A percentile compares a stretch with the other conserved stretches of the same genome.
phyloP scores from a whole-genome alignment of 345 rosid species.

The Luvunga scandens region DNA sequence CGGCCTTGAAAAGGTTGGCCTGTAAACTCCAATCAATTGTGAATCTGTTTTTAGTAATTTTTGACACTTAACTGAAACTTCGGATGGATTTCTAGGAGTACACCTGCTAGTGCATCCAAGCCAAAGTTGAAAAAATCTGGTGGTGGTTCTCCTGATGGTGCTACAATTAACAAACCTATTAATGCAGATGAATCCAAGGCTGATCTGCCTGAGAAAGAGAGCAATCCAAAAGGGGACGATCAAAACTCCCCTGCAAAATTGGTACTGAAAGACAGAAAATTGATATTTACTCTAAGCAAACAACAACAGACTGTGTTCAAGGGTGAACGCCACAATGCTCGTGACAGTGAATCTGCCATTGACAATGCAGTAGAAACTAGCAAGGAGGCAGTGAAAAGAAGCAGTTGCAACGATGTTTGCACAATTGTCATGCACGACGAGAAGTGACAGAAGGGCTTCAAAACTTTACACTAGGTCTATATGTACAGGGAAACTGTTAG shows the following conservation, averaged over 20 bases:
- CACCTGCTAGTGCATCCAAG: conserved; percentile 12
- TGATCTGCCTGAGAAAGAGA: neutral
- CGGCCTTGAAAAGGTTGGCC: conserved; percentile 33
- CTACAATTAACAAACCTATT: neutral
- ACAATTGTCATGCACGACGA: neutral
- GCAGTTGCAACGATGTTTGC: neutral
- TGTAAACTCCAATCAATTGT: neutral
- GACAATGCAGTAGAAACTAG: neutral
- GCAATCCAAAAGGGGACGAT: conserved; percentile 8
- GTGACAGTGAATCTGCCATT: neutral
- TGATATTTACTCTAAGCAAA: neutral
- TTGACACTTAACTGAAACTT: neutral
- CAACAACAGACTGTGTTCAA: neutral
- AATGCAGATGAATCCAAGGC: neutral
- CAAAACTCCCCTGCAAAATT: neutral
- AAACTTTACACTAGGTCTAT: neutral
- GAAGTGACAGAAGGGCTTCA: neutral
- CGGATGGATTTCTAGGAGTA: conserved; percentile 20
- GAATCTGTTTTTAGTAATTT: neutral
- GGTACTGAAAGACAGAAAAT: conserved; percentile 1
- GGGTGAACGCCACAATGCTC: neutral
- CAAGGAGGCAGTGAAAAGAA: neutral
- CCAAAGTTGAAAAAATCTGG: conserved; percentile 11
- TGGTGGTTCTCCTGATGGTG: neutral
- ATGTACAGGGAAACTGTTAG: conserved; percentile 4